These are phyloP conservation scores for Colletotrichum tamarilloi DNA, from an alignment of 2,329 filamentous ascomycete species.

Conservation along the genomic window DNA sequence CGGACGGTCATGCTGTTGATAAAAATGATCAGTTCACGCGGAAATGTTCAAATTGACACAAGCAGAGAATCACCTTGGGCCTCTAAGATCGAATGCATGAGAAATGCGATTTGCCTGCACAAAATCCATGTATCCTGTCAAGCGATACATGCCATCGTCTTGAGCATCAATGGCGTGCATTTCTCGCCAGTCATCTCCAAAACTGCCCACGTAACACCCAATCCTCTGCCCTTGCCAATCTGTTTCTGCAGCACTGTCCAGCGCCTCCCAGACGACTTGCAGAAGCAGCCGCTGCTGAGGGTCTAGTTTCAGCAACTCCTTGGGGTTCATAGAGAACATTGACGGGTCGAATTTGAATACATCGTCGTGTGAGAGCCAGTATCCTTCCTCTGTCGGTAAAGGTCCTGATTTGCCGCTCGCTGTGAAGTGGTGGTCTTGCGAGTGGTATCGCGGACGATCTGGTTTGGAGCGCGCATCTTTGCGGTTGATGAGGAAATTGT, in stretches of 20 bases:
- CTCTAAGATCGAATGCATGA: constrained; percentile 34
- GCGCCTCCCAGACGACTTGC: constrained; percentile 43
- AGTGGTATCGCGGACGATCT: constrained; percentile 8
- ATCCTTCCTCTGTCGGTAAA: constrained; percentile 15
- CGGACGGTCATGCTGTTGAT: constrained; percentile 40
- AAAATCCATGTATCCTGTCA: constrained; percentile 37
- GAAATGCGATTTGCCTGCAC: constrained; percentile 38
- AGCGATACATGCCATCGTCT: constrained; percentile 12
- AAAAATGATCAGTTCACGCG: neutral
- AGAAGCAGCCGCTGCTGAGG: constrained; percentile 42
- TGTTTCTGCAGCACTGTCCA: constrained; percentile 42
- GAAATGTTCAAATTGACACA: constrained; percentile 12
- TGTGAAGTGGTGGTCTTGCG: constrained; percentile 6
- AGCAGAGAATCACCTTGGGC: constrained; percentile 4
- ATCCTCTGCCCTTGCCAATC: constrained; percentile 40
- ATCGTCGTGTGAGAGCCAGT: constrained; percentile 17
- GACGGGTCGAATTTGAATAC: constrained; percentile 20
- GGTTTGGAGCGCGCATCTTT: constrained; percentile 23
- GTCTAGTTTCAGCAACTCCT: constrained; percentile 43
- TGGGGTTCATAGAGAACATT: constrained; percentile 40
- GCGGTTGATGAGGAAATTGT: constrained; percentile 24
- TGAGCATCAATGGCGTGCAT: constrained; percentile 34
- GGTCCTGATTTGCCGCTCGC: constrained; percentile 2
- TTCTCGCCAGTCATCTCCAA: constrained; percentile 42
- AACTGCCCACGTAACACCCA: constrained; percentile 43